These are phyloP conservation scores for Xylaria sp. DNA, from an alignment of 2,329 filamentous ascomycete genomes.

Conservation along the genomic window DNA sequence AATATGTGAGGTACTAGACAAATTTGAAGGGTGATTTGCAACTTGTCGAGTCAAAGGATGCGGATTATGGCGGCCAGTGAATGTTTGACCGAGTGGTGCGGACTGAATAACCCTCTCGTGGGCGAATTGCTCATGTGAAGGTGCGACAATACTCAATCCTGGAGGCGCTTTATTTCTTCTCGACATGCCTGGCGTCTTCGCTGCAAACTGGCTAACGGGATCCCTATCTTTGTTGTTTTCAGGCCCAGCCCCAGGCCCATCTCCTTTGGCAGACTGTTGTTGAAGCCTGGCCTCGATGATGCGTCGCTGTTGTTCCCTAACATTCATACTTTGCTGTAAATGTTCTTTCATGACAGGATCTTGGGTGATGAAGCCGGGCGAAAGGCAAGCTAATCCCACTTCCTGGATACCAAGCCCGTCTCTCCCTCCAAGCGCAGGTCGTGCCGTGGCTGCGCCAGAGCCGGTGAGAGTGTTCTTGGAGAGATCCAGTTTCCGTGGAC, in stretches of 20 bases:
- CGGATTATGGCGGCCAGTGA: conserved; percentile 87
- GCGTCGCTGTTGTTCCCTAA: conserved; percentile 91
- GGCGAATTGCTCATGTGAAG: conserved; percentile 90
- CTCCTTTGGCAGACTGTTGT: conserved; percentile 83
- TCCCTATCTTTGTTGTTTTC: conserved; percentile 65
- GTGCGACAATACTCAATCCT: conserved; percentile 93
- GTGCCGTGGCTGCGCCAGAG: conserved; percentile 67
- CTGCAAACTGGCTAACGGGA: conserved; percentile 60
- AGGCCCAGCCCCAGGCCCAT: conserved; percentile 71
- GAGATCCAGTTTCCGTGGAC: conserved; percentile 81
- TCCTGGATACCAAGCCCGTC: conserved; percentile 88
- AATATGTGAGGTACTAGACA: conserved; percentile 87
- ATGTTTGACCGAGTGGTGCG: conserved; percentile 92
- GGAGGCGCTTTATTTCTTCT: conserved; percentile 83
- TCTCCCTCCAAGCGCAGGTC: conserved; percentile 80
- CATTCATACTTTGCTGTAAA: conserved; percentile 90
- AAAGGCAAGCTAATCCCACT: conserved; percentile 92
- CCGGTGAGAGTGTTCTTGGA: conserved; percentile 68
- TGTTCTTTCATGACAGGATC: conserved; percentile 98
- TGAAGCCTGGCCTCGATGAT: conserved; percentile 94
- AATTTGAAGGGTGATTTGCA: conserved; percentile 81
- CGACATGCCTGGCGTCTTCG: conserved; percentile 77
- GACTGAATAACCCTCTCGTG: conserved; percentile 97
- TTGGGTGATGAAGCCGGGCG: conserved; percentile 94
- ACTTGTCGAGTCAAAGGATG: conserved; percentile 81